phyloP scores from a whole-genome alignment of 805 yeast genomes.

The Komagataella pseudopastoris region DNA sequence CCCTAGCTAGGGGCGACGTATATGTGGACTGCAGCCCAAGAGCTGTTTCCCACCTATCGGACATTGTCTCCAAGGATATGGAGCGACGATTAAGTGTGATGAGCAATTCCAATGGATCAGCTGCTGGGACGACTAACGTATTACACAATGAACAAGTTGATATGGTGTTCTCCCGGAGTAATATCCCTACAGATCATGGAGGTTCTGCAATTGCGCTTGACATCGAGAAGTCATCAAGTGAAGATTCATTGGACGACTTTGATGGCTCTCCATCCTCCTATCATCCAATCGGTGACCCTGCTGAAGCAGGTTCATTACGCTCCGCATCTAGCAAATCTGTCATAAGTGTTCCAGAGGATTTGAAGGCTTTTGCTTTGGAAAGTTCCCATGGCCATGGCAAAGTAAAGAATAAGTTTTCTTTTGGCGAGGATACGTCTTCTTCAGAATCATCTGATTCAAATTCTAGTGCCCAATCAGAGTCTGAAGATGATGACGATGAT shows the following conservation, averaged over 20 bases:
- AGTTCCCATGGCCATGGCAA: background rate
- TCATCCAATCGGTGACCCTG: background rate
- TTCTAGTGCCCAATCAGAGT: background rate
- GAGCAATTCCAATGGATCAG: background rate
- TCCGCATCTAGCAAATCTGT: background rate
- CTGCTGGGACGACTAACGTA: conserved; percentile 2
- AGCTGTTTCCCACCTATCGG: conserved; percentile 10
- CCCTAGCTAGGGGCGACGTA: conserved; percentile 9
- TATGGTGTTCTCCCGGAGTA: background rate
- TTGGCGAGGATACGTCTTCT: background rate
- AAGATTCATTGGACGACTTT: background rate
- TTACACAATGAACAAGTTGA: background rate
- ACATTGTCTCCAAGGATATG: conserved; percentile 5
- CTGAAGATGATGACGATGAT: conserved; percentile 24
- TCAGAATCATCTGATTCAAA: background rate
- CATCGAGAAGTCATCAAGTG: background rate
- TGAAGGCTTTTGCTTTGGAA: background rate
- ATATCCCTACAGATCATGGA: background rate
- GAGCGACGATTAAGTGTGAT: background rate
- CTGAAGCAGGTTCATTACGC: background rate
- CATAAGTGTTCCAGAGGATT: background rate
- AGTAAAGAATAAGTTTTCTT: background rate
- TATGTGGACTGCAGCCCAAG: conserved; percentile 7
- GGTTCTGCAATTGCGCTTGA: background rate
- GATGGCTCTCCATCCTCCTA: background rate